Evolutionary conservation across 2,329 filamentous ascomycete genomes (phyloP).

Genomic region (Periglandula ipomoeae): DNA sequence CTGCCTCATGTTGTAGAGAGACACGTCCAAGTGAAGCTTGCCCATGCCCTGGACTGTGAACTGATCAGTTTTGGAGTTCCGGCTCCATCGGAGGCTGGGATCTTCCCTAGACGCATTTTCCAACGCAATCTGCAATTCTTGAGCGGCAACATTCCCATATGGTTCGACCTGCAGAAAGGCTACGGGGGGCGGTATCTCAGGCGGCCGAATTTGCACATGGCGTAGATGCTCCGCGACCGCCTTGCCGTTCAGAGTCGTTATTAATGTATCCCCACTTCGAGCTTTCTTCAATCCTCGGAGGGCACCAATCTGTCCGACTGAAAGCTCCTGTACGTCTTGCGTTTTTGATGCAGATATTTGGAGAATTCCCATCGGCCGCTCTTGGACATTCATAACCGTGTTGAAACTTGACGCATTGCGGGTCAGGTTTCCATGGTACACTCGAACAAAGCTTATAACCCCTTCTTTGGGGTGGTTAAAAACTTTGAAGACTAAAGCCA

Average conservation of each 20-base stretch:
- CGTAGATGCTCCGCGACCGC: slow-evolving; percentile 60
- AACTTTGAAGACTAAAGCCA: slow-evolving; percentile 83
- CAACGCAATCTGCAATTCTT: slow-evolving; percentile 67
- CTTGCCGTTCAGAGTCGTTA: slow-evolving; percentile 56
- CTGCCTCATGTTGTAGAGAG: slow-evolving; percentile 75
- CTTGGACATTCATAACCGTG: slow-evolving; percentile 69
- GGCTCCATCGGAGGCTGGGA: slow-evolving; percentile 75
- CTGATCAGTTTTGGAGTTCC: slow-evolving; percentile 85
- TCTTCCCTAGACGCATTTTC: slow-evolving; percentile 80
- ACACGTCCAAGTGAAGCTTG: slow-evolving; percentile 89
- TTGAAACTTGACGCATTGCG: slow-evolving; percentile 76
- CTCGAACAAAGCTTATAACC: slow-evolving; percentile 81
- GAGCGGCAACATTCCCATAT: slow-evolving; percentile 67
- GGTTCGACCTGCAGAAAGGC: slow-evolving; percentile 94
- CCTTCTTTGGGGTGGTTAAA: slow-evolving; percentile 80
- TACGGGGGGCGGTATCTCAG: slow-evolving; percentile 83
- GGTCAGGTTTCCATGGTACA: slow-evolving; percentile 76
- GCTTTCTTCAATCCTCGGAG: slow-evolving; percentile 82
- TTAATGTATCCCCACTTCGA: slow-evolving; percentile 87
- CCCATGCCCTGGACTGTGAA: slow-evolving; percentile 95
- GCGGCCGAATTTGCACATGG: slow-evolving; percentile 74
- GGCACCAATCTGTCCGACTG: slow-evolving; percentile 86
- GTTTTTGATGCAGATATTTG: slow-evolving; percentile 87
- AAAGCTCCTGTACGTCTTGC: slow-evolving; percentile 71
- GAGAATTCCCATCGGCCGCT: slow-evolving; percentile 70